Evolutionary conservation across 1,139 yeast species (phyloP).

Genomic region (Kodamaea plutei): DNA sequence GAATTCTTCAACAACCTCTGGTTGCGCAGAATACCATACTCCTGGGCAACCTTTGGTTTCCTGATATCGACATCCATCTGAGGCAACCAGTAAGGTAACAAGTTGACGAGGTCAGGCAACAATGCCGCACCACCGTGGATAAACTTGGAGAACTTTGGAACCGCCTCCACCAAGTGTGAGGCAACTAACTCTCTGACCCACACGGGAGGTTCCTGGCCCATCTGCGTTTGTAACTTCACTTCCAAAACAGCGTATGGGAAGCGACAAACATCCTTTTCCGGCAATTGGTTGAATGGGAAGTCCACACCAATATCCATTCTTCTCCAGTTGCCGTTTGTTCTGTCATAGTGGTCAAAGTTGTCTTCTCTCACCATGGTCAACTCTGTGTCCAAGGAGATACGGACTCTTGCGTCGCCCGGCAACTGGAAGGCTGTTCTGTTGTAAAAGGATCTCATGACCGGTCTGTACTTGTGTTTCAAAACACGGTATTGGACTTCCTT

Average conservation of each 20-base stretch:
- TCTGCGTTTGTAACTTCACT: slow-evolving; percentile 92
- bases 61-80: slow-evolving; percentile 95
- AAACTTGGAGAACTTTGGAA: slow-evolving; percentile 94
- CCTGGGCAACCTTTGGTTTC: slow-evolving; percentile 71
- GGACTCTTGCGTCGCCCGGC: slow-evolving; percentile 98
- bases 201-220: slow-evolving; percentile 97
- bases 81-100: slow-evolving; percentile 97
- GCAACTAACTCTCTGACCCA: slow-evolving; percentile 94
- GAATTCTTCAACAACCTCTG: slow-evolving; percentile 24
- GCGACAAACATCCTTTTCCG: slow-evolving; percentile 80
- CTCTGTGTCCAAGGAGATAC: slow-evolving; percentile 95
- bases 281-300: slow-evolving; percentile 84
- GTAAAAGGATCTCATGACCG: slow-evolving; percentile 93
- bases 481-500: slow-evolving; percentile 89
- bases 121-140: slow-evolving; percentile 93
- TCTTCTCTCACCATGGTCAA: slow-evolving; percentile 95
- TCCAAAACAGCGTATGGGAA: slow-evolving; percentile 97
- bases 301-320: slow-evolving; percentile 98
- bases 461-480: slow-evolving; percentile 78
- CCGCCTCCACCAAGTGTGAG: slow-evolving; percentile 94
- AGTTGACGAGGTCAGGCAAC: slow-evolving; percentile 73
- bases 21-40: slow-evolving; percentile 52
- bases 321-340: slow-evolving; percentile 94
- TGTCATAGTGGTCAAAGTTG: slow-evolving; percentile 86
- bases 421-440: slow-evolving; percentile 98